Evolutionary conservation across 768 basidiomycete species (phyloP).

Genomic region (Calvatia gigantea): DNA sequence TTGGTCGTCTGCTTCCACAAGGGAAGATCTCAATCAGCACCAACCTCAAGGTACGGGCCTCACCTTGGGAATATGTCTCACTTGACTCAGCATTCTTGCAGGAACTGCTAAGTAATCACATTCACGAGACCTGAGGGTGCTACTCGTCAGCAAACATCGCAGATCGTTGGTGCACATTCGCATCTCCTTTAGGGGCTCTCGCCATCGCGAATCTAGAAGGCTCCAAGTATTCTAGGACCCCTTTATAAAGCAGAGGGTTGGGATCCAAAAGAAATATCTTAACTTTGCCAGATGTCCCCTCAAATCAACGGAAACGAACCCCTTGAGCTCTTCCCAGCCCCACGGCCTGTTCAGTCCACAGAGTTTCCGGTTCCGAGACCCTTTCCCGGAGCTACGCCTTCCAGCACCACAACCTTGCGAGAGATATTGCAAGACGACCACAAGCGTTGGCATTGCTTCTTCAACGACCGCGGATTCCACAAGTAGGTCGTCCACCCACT

Average conservation of each 20-base stretch:
- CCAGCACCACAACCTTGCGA: slow-evolving; percentile 37
- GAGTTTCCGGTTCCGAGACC: slow-evolving; percentile 5
- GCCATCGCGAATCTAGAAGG: background rate
- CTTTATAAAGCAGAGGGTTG: background rate
- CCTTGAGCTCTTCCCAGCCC: slow-evolving; percentile 4
- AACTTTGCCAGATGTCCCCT: background rate
- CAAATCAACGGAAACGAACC: background rate
- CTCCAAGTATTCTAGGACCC: background rate
- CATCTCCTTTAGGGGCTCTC: too few species aligned
- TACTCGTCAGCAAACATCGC: background rate
- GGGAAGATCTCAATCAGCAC: too few species aligned
- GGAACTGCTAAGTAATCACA: background rate
- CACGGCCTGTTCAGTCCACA: background rate
- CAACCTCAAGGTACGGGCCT: background rate
- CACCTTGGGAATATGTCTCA: too few species aligned
- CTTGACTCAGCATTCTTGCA: too few species aligned
- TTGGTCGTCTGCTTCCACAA: too few species aligned
- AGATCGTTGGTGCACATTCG: too few species aligned
- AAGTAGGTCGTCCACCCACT: slow-evolving; percentile 24
- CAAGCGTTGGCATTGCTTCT: slow-evolving; percentile 51
- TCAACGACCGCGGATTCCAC: slow-evolving; percentile 38
- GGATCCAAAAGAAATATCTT: background rate
- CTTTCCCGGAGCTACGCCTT: slow-evolving; percentile 30
- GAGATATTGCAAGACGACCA: slow-evolving; percentile 46
- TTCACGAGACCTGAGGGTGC: background rate